phyloP scores from a whole-genome alignment of 106 monocot genomes.

The Allium cepa region DNA sequence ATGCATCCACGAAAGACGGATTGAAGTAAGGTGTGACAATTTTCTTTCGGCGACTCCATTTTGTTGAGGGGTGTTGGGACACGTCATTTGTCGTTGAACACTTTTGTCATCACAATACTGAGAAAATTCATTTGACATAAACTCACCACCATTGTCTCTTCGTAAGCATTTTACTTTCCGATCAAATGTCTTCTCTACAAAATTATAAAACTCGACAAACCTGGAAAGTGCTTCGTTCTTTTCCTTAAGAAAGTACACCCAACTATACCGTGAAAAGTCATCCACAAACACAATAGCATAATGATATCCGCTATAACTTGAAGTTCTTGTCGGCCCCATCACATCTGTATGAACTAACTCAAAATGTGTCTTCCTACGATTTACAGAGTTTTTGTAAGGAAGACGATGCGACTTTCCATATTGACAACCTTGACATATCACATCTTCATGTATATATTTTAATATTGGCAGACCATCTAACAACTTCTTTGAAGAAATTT shows the following conservation, averaged over 20 bases:
- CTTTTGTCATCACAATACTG: too few relatives aligned
- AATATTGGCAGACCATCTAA: background rate
- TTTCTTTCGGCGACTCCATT: too few relatives aligned
- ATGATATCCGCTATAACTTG: background rate
- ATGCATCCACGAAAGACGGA: too few relatives aligned
- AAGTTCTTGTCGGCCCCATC: background rate
- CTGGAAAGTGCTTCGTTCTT: background rate
- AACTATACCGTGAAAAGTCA: background rate
- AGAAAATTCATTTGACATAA: too few relatives aligned
- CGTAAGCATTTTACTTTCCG: too few relatives aligned
- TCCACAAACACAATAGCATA: background rate
- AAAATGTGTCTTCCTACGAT: background rate
- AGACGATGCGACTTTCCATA: too few relatives aligned
- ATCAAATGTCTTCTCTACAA: background rate
- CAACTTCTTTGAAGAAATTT: background rate
- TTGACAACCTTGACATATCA: background rate
- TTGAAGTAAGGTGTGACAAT: too few relatives aligned
- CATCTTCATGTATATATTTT: background rate
- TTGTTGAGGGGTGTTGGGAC: too few relatives aligned
- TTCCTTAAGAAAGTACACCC: slow-evolving; percentile 1
- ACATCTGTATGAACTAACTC: background rate
- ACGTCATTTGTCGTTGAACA: too few relatives aligned
- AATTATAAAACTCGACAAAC: background rate
- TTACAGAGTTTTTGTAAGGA: background rate
- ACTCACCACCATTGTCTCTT: too few relatives aligned